Evolutionary conservation across 805 yeast genomes (phyloP).

Genomic region (Barnettozyma botsteinii): DNA sequence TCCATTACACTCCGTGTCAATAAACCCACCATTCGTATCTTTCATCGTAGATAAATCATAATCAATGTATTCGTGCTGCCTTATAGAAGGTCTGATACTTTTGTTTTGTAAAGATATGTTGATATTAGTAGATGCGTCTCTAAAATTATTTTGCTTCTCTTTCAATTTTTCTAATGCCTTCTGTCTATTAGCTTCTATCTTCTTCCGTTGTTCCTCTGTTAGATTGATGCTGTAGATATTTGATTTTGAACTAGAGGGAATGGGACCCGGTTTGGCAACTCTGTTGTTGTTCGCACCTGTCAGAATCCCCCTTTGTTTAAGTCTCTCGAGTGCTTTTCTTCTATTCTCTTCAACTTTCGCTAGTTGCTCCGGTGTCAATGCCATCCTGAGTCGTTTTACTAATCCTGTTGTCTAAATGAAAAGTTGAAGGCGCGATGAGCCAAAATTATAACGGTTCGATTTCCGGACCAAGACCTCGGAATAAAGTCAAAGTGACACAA

Average conservation of each 20-base stretch:
- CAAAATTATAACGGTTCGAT: too few relatives aligned
- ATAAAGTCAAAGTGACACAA: too few relatives aligned
- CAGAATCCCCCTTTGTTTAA: slow-evolving; percentile 39
- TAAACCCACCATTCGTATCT: slow-evolving; percentile 77
- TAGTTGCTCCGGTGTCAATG: slow-evolving; percentile 25
- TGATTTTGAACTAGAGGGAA: slow-evolving; percentile 10
- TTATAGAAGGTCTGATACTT: slow-evolving; percentile 38
- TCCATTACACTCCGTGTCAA: slow-evolving; percentile 25
- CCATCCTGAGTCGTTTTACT: slow-evolving; percentile 10
- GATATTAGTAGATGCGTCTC: slow-evolving; percentile 31
- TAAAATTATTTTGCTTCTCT: slow-evolving; percentile 29
- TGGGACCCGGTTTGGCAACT: slow-evolving; percentile 14
- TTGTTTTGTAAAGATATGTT: slow-evolving; percentile 17
- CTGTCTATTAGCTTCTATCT: slow-evolving; percentile 48
- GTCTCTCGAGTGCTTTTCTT: slow-evolving; percentile 52
- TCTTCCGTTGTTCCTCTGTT: slow-evolving; percentile 44
- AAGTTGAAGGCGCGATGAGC: too few relatives aligned
- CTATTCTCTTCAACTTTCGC: slow-evolving; percentile 51
- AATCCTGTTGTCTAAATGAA: not conserved
- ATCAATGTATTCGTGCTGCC: slow-evolving; percentile 65
- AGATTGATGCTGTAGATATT: slow-evolving; percentile 23
- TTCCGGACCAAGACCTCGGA: too few relatives aligned
- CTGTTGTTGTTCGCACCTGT: slow-evolving; percentile 14
- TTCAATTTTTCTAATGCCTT: slow-evolving; percentile 44
- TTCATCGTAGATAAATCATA: slow-evolving; percentile 89